Base-by-base conservation (phyloP, 768 basidiomycete species). In the Hericium erinaceus region DNA sequence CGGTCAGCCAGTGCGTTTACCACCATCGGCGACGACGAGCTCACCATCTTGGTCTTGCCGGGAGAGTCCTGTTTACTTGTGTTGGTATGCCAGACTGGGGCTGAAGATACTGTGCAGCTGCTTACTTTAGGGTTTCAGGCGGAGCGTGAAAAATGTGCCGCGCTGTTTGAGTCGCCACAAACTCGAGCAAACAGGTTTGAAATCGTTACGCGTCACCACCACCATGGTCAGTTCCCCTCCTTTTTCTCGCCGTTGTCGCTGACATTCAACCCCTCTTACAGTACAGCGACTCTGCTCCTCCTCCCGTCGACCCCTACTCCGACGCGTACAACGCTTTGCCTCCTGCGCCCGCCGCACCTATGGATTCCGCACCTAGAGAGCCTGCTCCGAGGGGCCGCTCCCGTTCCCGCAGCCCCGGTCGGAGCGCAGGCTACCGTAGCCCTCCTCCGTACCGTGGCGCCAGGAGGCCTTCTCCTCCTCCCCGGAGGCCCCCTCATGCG, bases 311-410 rank as follows among this genome's bases (percentile, higher is more conserved):
- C 74, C 88, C 89, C 15, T 91, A 91, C 71, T 82, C 86, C 46
- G 90, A 92, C 68, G 85, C 86, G 53, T 90, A 89, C 73, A 88
- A 80, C 64, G 85, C 81, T 37, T 81, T 84, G 41, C 78, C 81
- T 2, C 75, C 77, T 51, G 70, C 76, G 50, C 68, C 81, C 12
- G 71, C 79, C 10, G 59, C 68, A 1, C 54, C 63, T 9, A 62
- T 70, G 3, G 71, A 72, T 59, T 65, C 80, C 33, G 72, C 80
- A 28, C 80, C 82, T 61, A 79, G 83, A 49, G 86, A 87, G 58
- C 71, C 80, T 11, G 65, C 81, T 39, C 80, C 62, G 51, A 57
- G 87, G 58, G 84, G 84, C 50, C 83, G 90, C 57, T 86, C 85
- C 63, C 84, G 88, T 55, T 91, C 89, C 22, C 80, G 85, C 62